Evolutionary conservation across 2,329 filamentous ascomycete genomes (phyloP).

Genomic region (Periconia digitata): DNA sequence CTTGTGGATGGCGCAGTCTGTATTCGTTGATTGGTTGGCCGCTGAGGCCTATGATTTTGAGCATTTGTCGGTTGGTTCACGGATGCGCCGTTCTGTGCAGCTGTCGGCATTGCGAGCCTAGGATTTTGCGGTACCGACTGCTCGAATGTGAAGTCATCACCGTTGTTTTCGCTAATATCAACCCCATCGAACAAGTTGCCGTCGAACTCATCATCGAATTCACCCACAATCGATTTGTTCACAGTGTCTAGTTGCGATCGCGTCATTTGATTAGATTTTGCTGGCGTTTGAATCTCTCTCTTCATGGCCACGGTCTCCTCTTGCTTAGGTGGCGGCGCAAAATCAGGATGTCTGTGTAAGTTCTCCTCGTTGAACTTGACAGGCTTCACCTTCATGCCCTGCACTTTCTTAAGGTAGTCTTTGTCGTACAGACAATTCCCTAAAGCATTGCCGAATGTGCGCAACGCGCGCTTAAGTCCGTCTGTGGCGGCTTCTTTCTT

Average conservation of each 20-base stretch:
- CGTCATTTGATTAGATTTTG: slow-evolving; percentile 23
- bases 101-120: slow-evolving; percentile 13
- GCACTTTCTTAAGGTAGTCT: slow-evolving; percentile 86
- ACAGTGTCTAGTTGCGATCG: slow-evolving; percentile 38
- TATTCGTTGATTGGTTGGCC: slow-evolving; percentile 21
- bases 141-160: slow-evolving; percentile 48
- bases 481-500: slow-evolving; percentile 99
- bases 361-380: slow-evolving; percentile 77
- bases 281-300: slow-evolving; percentile 27
- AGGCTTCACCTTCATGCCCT: slow-evolving; percentile 79
- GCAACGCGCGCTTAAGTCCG: slow-evolving; percentile 82
- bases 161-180: slow-evolving; percentile 63
- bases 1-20: slow-evolving; percentile 27
- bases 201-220: slow-evolving; percentile 59
- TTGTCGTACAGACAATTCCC: slow-evolving; percentile 99
- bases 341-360: slow-evolving; percentile 80
- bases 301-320: slow-evolving; percentile 35
- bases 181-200: slow-evolving; percentile 61
- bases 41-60: slow-evolving; percentile 18
- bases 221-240: slow-evolving; percentile 38
- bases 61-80: slow-evolving; percentile 26
- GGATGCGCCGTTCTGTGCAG: slow-evolving; percentile 13
- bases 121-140: slow-evolving; percentile 16
- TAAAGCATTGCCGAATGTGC: slow-evolving; percentile 92
- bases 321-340: slow-evolving; percentile 49